Conservation (phyloP, 2,329 filamentous ascomycete genomes). For the Nemania diffusa region DNA sequence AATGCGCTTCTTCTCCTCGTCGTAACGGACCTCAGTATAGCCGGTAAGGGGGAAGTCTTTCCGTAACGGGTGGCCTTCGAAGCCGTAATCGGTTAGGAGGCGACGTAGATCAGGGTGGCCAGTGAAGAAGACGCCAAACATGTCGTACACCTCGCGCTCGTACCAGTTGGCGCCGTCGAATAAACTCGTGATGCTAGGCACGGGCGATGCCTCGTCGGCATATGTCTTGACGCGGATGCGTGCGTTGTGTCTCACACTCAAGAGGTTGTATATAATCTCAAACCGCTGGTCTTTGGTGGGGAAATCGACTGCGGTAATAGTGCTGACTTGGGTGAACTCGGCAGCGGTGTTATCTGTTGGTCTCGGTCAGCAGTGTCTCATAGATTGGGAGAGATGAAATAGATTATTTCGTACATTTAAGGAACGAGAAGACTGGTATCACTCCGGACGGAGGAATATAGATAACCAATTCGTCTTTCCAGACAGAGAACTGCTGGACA, state of each 20-base stretch:
- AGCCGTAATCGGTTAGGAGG: slow-evolving; percentile 99
- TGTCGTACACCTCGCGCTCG: slow-evolving; percentile 95
- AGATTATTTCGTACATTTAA: slow-evolving; percentile 72
- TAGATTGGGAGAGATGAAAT: not conserved
- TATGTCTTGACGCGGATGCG: slow-evolving; percentile 99
- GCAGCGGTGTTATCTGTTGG: slow-evolving; percentile 87
- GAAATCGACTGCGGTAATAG: slow-evolving; percentile 95
- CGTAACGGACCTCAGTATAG: slow-evolving; percentile 97
- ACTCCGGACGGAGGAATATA: slow-evolving; percentile 90
- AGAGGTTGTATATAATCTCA: slow-evolving; percentile 97
- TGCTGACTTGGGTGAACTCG: slow-evolving; percentile 93
- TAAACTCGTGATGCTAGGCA: slow-evolving; percentile 85
- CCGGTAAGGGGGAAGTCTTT: slow-evolving; percentile 99
- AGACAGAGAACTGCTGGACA: slow-evolving; percentile 98
- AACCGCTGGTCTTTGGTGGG: slow-evolving; percentile 95
- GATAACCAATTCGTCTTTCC: slow-evolving; percentile 98
- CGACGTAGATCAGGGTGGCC: slow-evolving; percentile 94
- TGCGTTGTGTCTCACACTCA: slow-evolving; percentile 95
- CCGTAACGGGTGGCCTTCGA: slow-evolving; percentile 94
- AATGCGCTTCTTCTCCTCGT: slow-evolving; percentile 99
- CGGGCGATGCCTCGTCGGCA: slow-evolving; percentile 92
- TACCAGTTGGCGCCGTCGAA: slow-evolving; percentile 99
- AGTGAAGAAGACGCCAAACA: slow-evolving; percentile 97
- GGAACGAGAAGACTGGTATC: slow-evolving; percentile 90
- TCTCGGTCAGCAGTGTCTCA: slow-evolving; percentile 34